Base-by-base conservation (phyloP, 108 stramenopile genomes). In the Poteriospumella lacustris region DNA sequence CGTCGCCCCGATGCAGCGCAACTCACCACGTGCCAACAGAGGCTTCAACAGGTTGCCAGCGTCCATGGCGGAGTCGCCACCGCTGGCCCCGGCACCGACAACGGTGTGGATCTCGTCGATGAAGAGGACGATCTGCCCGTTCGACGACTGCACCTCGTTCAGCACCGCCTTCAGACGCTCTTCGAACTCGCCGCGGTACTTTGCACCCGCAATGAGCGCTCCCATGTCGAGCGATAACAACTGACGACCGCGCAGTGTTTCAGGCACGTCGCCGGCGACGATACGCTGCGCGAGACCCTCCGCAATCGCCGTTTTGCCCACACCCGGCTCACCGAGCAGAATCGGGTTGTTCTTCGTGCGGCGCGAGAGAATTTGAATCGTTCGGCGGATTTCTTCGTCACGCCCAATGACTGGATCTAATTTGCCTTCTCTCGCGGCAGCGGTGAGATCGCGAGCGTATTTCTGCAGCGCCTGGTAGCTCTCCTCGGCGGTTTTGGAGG, bases 41-140 rank as follows among this genome's bases (percentile, higher is more conserved):
- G 97, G 97, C 80, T 98, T 98, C 43, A 98, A 87, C 29, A 98
- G 84, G 80, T 98, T 98, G 42, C 92, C 92, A 0, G 97, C 97
- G 79, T 98, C 97, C 94, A 96, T 95, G 28, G 70, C 26, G 33
- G 94, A 90, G 36, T 95, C 96, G 26, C 81, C 78, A 58, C 92
- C 92, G 0, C 85, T 81, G 28, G 88, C 90, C 12, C 97, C 97
- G 36, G 97, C 97, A 28, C 97, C 97, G 41, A 98, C 85, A 2
- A 98, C 92, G 31, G 94, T 76, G 81, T 98, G 97, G 58, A 96
- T 88, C 80, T 98, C 97, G 85, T 98, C 97, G n/a, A 98, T 91
- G 78, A 98, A 98, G 39, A 97, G 87, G 31, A 98, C 86, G 58
- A 97, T 91, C n/a, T 88, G 81, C 40, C 94, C 94, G 24, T 92